phyloP scores from a whole-genome alignment of 1,139 yeast genomes.

The Blastobotrys serpentis region DNA sequence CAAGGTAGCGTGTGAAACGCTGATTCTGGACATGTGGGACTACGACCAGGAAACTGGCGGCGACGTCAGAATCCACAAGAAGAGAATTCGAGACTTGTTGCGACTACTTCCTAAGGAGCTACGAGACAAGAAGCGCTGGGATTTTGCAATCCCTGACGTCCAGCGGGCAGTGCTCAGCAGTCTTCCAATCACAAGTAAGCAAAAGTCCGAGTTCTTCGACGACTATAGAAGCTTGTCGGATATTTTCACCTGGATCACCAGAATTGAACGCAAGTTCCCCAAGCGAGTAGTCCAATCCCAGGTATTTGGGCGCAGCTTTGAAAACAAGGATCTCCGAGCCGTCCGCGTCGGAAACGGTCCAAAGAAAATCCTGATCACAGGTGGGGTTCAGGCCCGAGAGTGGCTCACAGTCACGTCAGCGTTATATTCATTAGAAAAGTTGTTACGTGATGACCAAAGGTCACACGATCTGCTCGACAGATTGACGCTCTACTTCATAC shows the following conservation, averaged over 20 bases:
- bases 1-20: slow-evolving; percentile 32
- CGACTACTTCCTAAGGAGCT: slow-evolving; percentile 34
- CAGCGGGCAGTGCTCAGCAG: slow-evolving; percentile 34
- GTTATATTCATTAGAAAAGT: slow-evolving; percentile 57
- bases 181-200: slow-evolving; percentile 18
- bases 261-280: slow-evolving; percentile 40
- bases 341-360: slow-evolving; percentile 53
- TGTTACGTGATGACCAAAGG: slow-evolving; percentile 51
- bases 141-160: slow-evolving; percentile 34
- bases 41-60: slow-evolving; percentile 25
- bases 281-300: slow-evolving; percentile 56
- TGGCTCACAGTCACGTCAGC: slow-evolving; percentile 80
- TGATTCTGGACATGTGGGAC: slow-evolving; percentile 43
- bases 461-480: slow-evolving; percentile 40
- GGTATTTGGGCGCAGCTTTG: slow-evolving; percentile 70
- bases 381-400: slow-evolving; percentile 88
- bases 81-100: slow-evolving; percentile 31
- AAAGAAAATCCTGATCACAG: slow-evolving; percentile 59
- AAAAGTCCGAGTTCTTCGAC: slow-evolving; percentile 52
- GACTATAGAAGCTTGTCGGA: slow-evolving; percentile 68
- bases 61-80: slow-evolving; percentile 33
- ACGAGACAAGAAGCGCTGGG: slow-evolving; percentile 25
- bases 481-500: slow-evolving; percentile 72
- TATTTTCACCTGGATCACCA: slow-evolving; percentile 68
- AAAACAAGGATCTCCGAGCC: slow-evolving; percentile 67